These are phyloP conservation scores for Plantago ovata DNA, from an alignment of 257 asterid genomes.

Conservation along the genomic window DNA sequence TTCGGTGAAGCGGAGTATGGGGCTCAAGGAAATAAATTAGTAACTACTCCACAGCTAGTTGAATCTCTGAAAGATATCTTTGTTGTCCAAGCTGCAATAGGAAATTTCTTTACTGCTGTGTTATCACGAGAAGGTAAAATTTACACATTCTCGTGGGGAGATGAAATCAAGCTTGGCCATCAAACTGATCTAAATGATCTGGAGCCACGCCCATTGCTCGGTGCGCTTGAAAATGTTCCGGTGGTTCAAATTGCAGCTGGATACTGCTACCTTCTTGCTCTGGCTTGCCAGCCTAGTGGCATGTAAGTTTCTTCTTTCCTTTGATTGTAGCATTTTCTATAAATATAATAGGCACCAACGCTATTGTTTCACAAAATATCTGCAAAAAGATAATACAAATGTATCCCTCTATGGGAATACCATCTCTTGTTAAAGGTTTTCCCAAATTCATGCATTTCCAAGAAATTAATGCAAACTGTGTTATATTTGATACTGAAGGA, in stretches of 20 bases:
- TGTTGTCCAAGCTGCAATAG: slow-evolving; percentile 96
- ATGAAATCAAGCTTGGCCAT: slow-evolving; percentile 86
- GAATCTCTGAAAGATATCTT: slow-evolving; percentile 90
- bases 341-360: too few relatives aligned
- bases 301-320: slow-evolving; percentile 55
- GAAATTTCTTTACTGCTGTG: slow-evolving; percentile 94
- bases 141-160: slow-evolving; percentile 97
- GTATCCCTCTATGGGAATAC: too few relatives aligned
- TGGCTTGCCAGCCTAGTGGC: slow-evolving; percentile 94
- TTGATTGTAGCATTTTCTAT: not conserved
- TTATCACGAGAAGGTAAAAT: slow-evolving; percentile 90
- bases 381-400: too few relatives aligned
- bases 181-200: slow-evolving; percentile 75
- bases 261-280: slow-evolving; percentile 94
- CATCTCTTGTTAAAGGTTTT: too few relatives aligned
- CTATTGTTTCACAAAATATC: too few relatives aligned
- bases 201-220: slow-evolving; percentile 81
- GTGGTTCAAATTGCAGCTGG: slow-evolving; percentile 99
- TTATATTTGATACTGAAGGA: too few relatives aligned
- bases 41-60: slow-evolving; percentile 70
- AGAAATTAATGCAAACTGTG: too few relatives aligned
- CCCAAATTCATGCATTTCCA: too few relatives aligned
- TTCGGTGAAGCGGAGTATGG: slow-evolving; percentile 90
- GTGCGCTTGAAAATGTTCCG: slow-evolving; percentile 75
- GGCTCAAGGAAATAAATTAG: slow-evolving; percentile 60